These are phyloP conservation scores for Candida michaelii DNA, from an alignment of 805 yeast genomes.

Conservation along the genomic window DNA sequence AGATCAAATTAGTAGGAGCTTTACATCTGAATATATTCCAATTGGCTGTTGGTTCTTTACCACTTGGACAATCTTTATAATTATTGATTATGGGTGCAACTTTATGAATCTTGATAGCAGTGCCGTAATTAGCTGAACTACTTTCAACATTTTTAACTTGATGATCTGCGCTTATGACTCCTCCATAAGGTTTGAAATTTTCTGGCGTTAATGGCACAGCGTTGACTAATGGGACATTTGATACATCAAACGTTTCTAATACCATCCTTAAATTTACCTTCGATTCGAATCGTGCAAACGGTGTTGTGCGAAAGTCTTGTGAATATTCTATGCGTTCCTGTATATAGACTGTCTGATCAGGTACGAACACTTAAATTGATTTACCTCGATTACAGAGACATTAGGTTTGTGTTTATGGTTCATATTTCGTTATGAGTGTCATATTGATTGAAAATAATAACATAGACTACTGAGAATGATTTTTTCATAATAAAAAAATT, in stretches of 20 bases:
- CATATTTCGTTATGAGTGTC: too few relatives aligned
- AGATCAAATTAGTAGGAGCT: conserved; percentile 65
- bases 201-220: conserved; percentile 68
- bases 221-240: conserved; percentile 22
- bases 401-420: too few relatives aligned
- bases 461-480: too few relatives aligned
- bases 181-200: conserved; percentile 67
- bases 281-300: neutral
- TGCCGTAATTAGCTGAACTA: conserved; percentile 84
- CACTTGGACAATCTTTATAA: conserved; percentile 48
- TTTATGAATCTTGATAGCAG: conserved; percentile 74
- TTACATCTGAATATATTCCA: conserved; percentile 84
- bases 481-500: too few relatives aligned
- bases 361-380: too few relatives aligned
- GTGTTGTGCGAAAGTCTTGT: conserved; percentile 3
- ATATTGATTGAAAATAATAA: too few relatives aligned
- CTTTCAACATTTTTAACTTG: conserved; percentile 51
- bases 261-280: conserved; percentile 29
- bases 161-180: conserved; percentile 74
- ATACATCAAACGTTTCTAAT: conserved; percentile 37
- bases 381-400: too few relatives aligned
- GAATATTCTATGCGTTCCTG: neutral
- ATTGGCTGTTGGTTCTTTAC: conserved; percentile 54
- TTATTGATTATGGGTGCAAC: conserved; percentile 68
- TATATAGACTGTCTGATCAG: neutral